Conservation (phyloP, 148 eudicot genomes). For the Simmondsia chinensis region DNA sequence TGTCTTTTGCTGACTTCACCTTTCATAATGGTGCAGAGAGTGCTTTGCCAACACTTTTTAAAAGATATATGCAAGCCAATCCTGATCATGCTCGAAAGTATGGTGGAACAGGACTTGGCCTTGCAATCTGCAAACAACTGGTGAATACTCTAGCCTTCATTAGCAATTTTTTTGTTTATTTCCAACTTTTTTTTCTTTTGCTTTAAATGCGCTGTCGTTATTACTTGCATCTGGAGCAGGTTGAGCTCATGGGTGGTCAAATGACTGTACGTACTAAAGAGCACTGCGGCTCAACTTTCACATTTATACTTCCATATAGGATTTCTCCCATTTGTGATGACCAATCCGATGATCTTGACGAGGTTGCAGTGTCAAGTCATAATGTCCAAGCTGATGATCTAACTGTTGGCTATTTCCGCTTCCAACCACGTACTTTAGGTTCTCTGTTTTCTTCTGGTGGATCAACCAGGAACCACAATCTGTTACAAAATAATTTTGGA, state of each 20-base stretch:
- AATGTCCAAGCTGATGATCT: constrained; percentile 18
- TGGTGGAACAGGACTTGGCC: constrained; percentile 95
- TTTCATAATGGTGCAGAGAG: constrained; percentile 44
- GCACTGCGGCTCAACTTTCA: constrained; percentile 58
- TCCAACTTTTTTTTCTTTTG: too few relatives aligned
- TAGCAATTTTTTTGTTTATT: too few relatives aligned
- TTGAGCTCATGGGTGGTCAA: constrained; percentile 92
- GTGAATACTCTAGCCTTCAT: too few relatives aligned
- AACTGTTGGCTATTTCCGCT: constrained; percentile 28
- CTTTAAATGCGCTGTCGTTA: too few relatives aligned
- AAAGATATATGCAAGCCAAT: constrained; percentile 87
- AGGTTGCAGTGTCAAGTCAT: constrained; percentile 23
- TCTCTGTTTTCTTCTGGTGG: constrained; percentile 28
- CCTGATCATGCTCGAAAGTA: constrained; percentile 89
- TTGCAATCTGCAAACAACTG: constrained; percentile 96
- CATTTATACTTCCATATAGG: constrained; percentile 41
- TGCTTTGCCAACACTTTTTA: constrained; percentile 79
- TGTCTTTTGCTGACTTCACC: constrained; percentile 1
- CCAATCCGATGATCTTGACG: constrained; percentile 40
- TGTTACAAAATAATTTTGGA: constrained; percentile 11
- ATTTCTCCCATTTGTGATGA: constrained; percentile 19
- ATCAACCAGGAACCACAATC: constrained; percentile 19
- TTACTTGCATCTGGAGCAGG: too few relatives aligned
- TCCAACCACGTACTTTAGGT: constrained; percentile 36
- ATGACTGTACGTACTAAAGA: constrained; percentile 70